Base-by-base conservation (phyloP, 176 grass and related monocot species). In the Oryza glaberrima region DNA sequence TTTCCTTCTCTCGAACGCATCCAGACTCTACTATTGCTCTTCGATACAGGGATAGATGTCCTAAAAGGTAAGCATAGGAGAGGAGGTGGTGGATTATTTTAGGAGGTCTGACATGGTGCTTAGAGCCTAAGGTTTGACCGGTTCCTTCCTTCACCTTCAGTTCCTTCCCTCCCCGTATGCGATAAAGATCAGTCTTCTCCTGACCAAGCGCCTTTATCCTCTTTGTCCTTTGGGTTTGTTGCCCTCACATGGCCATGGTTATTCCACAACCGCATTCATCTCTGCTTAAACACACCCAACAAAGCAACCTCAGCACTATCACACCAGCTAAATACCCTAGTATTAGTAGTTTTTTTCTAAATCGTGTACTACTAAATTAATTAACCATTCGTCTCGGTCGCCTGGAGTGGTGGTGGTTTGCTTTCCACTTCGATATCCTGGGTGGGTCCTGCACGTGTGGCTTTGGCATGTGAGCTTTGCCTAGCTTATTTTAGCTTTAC, bases 81-180 rank as follows among this genome's bases (percentile, higher is more conserved):
- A 54, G 51, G 17, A 20, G 16, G 52, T 1, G 52, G 17, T 58
- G 52, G 16, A 54, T 54, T 54, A 4, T 19, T 4, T 17, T 58
- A n/a, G 54, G 7, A n/a, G 54, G 19, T 58, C 4, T 58, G 54
- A 7, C 54, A 34, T 54, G 64, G 51, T 78, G 83, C 79, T 90
- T 90, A 73, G 66, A 1, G 56, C 19, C 10, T 13, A 90, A 82
- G 88, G 20, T 86, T 86, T 82, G 88, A 78, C 83, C 67, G 23
- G 66, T 15, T 45, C 51, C 10, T 82, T 64, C 38, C 38, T 32
- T 32, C 30, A 32, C 30, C 30, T 32, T 32, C 30, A 32, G 30
- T 32, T 73, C 41, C 52, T 45, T 64, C 49, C 32, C 43, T 43
- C 41, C 41, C 17, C 4, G 56, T 15, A 16, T 17, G 9, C 41